These are phyloP conservation scores for Diutina pseudorugosa DNA, from an alignment of 1,139 yeast species.

Conservation along the genomic window DNA sequence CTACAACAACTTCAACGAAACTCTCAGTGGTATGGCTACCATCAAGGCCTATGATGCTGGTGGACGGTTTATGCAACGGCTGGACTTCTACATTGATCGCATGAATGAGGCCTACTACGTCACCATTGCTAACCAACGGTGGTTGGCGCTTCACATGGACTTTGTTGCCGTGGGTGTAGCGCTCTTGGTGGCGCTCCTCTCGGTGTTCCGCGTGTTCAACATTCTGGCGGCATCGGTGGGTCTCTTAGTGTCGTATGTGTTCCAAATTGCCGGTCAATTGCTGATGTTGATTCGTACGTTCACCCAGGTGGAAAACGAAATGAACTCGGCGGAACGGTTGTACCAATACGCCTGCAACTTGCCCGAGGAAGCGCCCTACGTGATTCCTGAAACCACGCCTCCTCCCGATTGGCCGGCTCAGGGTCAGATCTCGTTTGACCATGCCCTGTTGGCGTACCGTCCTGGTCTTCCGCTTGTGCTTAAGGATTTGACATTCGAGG, in stretches of 20 bases:
- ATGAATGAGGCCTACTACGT: slow-evolving; percentile 66
- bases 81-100: slow-evolving; percentile 38
- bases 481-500: slow-evolving; percentile 9
- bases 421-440: slow-evolving; percentile 10
- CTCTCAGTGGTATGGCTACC: slow-evolving; percentile 32
- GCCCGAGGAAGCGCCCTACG: slow-evolving; percentile 9
- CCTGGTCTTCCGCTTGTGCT: slow-evolving; percentile 13
- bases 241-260: slow-evolving; percentile 10
- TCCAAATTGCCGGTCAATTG: slow-evolving; percentile 10
- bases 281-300: slow-evolving; percentile 9
- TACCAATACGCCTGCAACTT: slow-evolving; percentile 10
- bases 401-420: slow-evolving; percentile 11
- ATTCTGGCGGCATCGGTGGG: slow-evolving; percentile 10
- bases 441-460: slow-evolving; percentile 12
- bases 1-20: slow-evolving; percentile 34
- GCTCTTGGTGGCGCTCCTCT: slow-evolving; percentile 8
- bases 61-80: slow-evolving; percentile 37
- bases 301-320: slow-evolving; percentile 11
- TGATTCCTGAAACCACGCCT: slow-evolving; percentile 2
- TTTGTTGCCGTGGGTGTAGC: slow-evolving; percentile 8
- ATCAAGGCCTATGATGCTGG: slow-evolving; percentile 26
- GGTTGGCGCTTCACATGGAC: slow-evolving; percentile 62
- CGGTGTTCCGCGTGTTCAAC: slow-evolving; percentile 10
- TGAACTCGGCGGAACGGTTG: slow-evolving; percentile 11
- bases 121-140: slow-evolving; percentile 61